Evolutionary conservation across 1,284 basidiomycete genomes (phyloP).

Genomic region (Bothia castanella): DNA sequence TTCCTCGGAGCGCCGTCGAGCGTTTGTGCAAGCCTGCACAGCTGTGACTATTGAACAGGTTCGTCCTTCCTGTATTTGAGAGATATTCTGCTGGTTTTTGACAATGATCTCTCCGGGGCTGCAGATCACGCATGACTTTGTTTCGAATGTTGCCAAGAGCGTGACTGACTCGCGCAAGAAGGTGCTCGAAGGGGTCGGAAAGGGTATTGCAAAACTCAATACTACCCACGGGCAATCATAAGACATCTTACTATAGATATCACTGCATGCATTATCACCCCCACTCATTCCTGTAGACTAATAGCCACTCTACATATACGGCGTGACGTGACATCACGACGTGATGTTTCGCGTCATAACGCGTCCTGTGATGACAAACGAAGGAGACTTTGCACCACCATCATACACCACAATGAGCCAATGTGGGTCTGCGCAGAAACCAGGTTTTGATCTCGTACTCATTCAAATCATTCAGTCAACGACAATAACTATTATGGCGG

Average conservation of each 20-base stretch:
- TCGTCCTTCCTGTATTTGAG: slow-evolving; percentile 13
- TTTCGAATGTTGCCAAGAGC: slow-evolving; percentile 58
- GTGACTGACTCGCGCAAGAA: slow-evolving; percentile 65
- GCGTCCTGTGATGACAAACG: slow-evolving; percentile 13
- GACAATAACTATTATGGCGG: slow-evolving; percentile 39
- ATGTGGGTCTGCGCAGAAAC: slow-evolving; percentile 31
- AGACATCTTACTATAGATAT: not conserved
- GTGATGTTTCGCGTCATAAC: slow-evolving; percentile 31
- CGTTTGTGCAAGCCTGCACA: slow-evolving; percentile 51
- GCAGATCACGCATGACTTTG: slow-evolving; percentile 65
- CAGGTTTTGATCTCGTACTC: not conserved
- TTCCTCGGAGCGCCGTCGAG: slow-evolving; percentile 48
- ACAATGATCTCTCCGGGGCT: not conserved
- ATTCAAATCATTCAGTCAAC: slow-evolving; percentile 19
- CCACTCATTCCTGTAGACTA: slow-evolving; percentile 33
- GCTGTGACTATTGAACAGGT: slow-evolving; percentile 43
- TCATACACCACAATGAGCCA: slow-evolving; percentile 39
- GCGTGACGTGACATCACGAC: slow-evolving; percentile 18
- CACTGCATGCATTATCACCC: slow-evolving; percentile 17
- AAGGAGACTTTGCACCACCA: slow-evolving; percentile 1
- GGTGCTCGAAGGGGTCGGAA: slow-evolving; percentile 65
- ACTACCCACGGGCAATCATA: slow-evolving; percentile 40
- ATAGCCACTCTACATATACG: no score
- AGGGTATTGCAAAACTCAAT: slow-evolving; percentile 57
- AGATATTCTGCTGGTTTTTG: not conserved